These are phyloP conservation scores for Fistulifera pelliculosa DNA, from an alignment of 108 stramenopile species.

Conservation along the genomic window DNA sequence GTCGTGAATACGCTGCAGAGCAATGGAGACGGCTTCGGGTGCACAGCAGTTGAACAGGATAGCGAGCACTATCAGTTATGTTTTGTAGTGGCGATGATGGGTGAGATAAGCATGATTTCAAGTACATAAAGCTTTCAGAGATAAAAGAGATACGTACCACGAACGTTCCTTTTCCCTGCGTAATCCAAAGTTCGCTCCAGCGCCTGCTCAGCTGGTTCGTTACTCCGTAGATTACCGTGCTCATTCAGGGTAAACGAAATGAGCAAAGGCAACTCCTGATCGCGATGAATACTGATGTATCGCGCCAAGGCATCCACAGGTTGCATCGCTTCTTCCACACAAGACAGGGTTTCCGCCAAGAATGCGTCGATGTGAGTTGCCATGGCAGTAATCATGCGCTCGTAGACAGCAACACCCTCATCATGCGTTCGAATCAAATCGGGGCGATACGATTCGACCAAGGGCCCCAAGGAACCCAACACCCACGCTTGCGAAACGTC, in stretches of 20 bases:
- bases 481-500: conserved; percentile 17
- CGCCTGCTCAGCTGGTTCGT: conserved; percentile 27
- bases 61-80: conserved; percentile 23
- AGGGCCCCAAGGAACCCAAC: conserved; percentile 63
- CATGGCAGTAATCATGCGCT: conserved; percentile 35
- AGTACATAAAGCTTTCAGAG: too few relatives aligned
- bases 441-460: conserved; percentile 69
- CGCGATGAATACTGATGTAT: neutral
- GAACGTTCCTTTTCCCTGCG: neutral
- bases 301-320: conserved; percentile 45
- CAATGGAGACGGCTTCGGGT: conserved; percentile 69
- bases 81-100: neutral
- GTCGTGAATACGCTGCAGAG: conserved; percentile 32
- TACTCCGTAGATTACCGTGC: conserved; percentile 50
- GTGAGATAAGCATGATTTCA: too few relatives aligned
- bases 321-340: conserved; percentile 60
- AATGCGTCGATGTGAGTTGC: conserved; percentile 51
- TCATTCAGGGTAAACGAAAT: conserved; percentile 61
- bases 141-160: neutral
- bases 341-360: conserved; percentile 78
- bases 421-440: conserved; percentile 52
- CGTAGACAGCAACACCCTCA: conserved; percentile 47
- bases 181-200: conserved; percentile 2
- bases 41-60: conserved; percentile 77
- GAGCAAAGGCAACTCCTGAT: conserved; percentile 25